These are phyloP conservation scores for Aspergillus incahuasiensis DNA, from an alignment of 495 filamentous ascomycete species.

Conservation along the genomic window DNA sequence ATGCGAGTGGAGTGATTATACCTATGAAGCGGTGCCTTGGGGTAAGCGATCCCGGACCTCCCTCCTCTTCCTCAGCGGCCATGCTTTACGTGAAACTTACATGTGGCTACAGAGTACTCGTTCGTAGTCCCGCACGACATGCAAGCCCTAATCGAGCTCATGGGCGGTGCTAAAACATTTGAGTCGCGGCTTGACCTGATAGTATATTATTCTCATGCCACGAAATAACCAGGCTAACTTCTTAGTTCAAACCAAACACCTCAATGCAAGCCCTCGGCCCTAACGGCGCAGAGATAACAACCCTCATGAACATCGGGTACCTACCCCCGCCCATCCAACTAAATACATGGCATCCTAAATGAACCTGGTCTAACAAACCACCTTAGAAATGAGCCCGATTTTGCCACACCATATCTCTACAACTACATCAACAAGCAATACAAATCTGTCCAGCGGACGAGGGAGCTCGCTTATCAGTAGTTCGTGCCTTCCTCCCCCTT, in stretches of 20 bases:
- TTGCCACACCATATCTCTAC: conserved; percentile 63
- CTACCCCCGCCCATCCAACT: background rate
- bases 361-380: background rate
- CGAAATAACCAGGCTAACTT: background rate
- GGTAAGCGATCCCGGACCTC: conserved; percentile 21
- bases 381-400: conserved; percentile 57
- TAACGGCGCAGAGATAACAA: conserved; percentile 37
- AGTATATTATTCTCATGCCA: conserved; percentile 9
- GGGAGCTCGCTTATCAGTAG: conserved; percentile 51
- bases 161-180: conserved; percentile 54
- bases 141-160: conserved; percentile 51
- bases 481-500: conserved; percentile 31
- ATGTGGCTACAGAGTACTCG: conserved; percentile 48
- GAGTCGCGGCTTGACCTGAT: conserved; percentile 51
- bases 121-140: conserved; percentile 64
- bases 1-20: conserved; percentile 55
- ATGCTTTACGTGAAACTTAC: background rate
- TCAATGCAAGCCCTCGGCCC: conserved; percentile 29
- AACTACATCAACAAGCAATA: conserved; percentile 62
- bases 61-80: background rate
- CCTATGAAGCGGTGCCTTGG: conserved; percentile 37
- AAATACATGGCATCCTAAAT: background rate
- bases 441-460: conserved; percentile 50
- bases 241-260: conserved; percentile 32
- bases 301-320: conserved; percentile 48